Evolutionary conservation across 352 stramenopile species (phyloP).

Genomic region (Pythium apleroticum): DNA sequence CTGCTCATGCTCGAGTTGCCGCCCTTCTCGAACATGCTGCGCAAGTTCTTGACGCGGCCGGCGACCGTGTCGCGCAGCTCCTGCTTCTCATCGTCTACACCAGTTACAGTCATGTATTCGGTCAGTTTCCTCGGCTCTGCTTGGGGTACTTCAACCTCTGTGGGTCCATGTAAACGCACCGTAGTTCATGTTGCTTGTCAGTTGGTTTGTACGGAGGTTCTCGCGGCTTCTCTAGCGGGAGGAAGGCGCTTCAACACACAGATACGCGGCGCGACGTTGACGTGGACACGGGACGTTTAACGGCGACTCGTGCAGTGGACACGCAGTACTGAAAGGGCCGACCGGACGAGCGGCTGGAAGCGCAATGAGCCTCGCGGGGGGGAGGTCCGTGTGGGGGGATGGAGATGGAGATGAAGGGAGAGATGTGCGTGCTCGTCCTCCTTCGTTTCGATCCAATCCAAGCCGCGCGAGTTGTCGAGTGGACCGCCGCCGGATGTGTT

Average conservation of each 20-base stretch:
- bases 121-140: conserved; percentile 2
- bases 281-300: neutral
- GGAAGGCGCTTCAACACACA: neutral
- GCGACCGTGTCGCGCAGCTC: conserved; percentile 43
- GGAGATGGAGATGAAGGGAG: conserved; percentile 1
- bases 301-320: neutral
- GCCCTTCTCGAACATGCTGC: conserved; percentile 55
- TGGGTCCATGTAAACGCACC: conserved; percentile 1
- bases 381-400: neutral
- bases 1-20: conserved; percentile 19
- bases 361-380: neutral
- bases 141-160: no score
- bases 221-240: neutral
- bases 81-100: conserved; percentile 38
- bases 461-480: neutral
- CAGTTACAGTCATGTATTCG: neutral
- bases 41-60: conserved; percentile 57
- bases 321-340: neutral
- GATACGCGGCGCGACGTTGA: neutral
- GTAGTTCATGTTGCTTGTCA: conserved; percentile 17
- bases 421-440: neutral
- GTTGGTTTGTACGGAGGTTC: neutral
- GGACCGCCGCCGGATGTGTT: neutral
- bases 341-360: neutral
- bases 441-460: conserved; percentile 6